A percentile compares a stretch with the other conserved stretches of the same genome.
Conservation (phyloP, 495 filamentous ascomycete genomes). For the Aspergillus saccharolyticus region DNA sequence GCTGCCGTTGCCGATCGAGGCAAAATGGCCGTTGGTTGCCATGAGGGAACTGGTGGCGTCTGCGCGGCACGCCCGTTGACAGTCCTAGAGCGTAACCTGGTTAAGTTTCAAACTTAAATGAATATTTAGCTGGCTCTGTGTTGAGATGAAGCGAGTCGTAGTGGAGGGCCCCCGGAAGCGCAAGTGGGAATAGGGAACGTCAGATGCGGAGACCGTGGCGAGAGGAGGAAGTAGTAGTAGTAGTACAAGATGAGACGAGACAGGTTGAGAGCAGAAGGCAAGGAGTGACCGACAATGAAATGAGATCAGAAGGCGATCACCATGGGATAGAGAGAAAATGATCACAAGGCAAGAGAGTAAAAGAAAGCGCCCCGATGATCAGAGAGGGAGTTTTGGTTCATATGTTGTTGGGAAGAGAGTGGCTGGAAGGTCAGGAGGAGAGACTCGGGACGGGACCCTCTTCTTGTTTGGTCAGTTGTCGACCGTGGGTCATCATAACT, state of each 20-base stretch:
- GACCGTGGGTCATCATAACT: neutral
- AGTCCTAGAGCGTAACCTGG: neutral
- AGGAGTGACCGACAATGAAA: constrained; percentile 10
- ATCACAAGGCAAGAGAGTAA: constrained; percentile 19
- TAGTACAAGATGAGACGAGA: constrained; percentile 10
- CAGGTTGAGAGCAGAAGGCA: constrained; percentile 5
- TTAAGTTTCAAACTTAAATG: neutral
- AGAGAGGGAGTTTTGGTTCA: constrained; percentile 2
- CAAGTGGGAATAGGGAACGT: constrained; percentile 9
- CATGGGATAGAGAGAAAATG: constrained; percentile 3
- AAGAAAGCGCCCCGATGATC: neutral
- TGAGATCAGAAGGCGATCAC: constrained; percentile 12
- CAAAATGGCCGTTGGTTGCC: constrained; percentile 87
- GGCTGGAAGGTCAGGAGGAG: constrained; percentile 3
- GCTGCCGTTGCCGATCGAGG: constrained; percentile 62
- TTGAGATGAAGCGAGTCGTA: neutral
- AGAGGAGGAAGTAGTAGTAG: constrained; percentile 7
- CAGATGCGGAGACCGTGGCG: constrained; percentile 20
- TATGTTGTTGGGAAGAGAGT: constrained; percentile 10
- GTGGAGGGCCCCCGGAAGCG: neutral
- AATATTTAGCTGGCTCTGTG: neutral
- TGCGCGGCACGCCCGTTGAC: constrained; percentile 12
- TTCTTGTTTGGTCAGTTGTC: neutral
- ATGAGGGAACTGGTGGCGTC: constrained; percentile 53
- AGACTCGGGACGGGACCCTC: neutral